Evolutionary conservation across 345 rosid genomes (phyloP), one percentile per base, ranked within the genome.

Genomic region (Durio zibethinus): DNA sequence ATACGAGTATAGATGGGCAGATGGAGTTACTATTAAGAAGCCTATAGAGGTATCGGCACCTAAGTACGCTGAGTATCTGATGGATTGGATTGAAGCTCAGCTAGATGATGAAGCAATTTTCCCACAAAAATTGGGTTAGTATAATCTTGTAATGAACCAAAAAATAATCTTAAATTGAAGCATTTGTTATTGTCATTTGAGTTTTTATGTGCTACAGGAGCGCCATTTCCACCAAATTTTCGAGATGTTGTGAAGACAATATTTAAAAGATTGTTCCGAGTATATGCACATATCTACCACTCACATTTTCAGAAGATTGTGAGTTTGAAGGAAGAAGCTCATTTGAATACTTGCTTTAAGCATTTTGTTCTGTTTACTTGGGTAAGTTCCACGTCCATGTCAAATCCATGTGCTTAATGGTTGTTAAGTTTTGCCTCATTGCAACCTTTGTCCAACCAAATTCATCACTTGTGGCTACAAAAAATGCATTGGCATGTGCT

Each of bases 1-100:
- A 63, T 91, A 91, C 3, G 93, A 88, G 80, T 91, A 91, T 78
- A 86, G 91, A 82, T 88, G 95, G 95, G 93, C 95, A 0, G 95
- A 91, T 80, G 95, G 95, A 23, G 89, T 89, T 20, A 75, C 80
- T 21, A 82, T 91, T n/a, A 91, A 89, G 88, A 89, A 87, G 75
- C 95, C 95, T 4, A 86, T 89, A 7, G 88, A 89, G 82, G 95
- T 91, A 29, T 91, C 95, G 47, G 95, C 95, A 83, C 93, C 95
- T 3, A 89, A 88, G 48, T 89, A 91, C 31, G 95, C 87, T 0
- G 95, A 91, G 42, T 88, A 86, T 82, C 78, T 89, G 80, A 91
- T 91, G 93, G 91, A 91, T 66, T 91, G 95, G 95, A 89, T 91
- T 33, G 95, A 88, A 66, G 12, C 75, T 62, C 91, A 89, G 78